Conservation (phyloP, 257 asterid genomes). For the Henckelia pumila region DNA sequence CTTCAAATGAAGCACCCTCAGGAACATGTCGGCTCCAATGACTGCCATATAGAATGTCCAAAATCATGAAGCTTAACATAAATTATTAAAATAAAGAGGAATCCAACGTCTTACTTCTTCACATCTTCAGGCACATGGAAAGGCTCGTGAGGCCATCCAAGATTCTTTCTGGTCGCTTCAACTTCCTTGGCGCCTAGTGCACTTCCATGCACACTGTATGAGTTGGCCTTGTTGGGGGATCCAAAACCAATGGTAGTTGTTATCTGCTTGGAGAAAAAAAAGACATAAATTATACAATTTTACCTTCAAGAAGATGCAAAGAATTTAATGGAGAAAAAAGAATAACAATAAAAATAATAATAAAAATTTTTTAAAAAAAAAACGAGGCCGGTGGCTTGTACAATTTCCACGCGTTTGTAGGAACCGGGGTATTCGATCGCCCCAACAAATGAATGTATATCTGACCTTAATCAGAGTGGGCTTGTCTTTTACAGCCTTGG, state of each 20-base stretch:
- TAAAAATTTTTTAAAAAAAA: no score
- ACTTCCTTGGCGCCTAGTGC: conserved; percentile 85
- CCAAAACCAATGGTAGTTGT: conserved; percentile 76
- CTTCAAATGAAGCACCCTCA: conserved; percentile 70
- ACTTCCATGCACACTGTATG: conserved; percentile 73
- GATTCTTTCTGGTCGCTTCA: conserved; percentile 80
- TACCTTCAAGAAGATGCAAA: neutral
- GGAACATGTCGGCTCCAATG: conserved; percentile 72
- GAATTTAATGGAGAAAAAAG: neutral
- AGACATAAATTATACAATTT: neutral
- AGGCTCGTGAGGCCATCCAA: conserved; percentile 78
- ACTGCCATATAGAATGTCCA: conserved; percentile 35
- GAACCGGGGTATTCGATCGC: neutral
- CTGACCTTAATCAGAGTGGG: conserved; percentile 85
- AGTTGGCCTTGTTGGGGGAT: conserved; percentile 72
- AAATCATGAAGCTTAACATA: conserved; percentile 18
- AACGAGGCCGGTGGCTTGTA: neutral
- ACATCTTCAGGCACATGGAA: conserved; percentile 80
- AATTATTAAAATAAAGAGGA: neutral
- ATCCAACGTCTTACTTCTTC: conserved; percentile 49
- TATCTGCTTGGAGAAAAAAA: conserved; percentile 33
- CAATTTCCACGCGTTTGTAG: neutral
- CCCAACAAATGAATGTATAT: conserved; percentile 1
- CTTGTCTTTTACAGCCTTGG: conserved; percentile 86
- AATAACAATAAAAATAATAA: no score